Percentiles rank a stretch among this genome's conserved stretches.
Evolutionary conservation across 1,139 yeast genomes (phyloP).

Genomic region (Suhomyces kunorum): DNA sequence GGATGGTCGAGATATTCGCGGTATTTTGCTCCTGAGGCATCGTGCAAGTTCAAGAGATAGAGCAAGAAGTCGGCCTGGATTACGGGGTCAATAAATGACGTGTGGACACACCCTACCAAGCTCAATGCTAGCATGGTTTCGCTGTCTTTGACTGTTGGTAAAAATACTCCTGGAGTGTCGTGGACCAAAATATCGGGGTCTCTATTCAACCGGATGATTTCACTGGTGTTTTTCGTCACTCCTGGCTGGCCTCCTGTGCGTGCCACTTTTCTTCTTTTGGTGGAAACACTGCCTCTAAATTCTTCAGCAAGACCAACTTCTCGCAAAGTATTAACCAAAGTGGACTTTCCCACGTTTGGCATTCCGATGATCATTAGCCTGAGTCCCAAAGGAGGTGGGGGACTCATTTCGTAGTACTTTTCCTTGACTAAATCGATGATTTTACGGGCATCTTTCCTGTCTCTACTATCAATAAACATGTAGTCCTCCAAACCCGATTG

Average conservation of each 20-base stretch:
- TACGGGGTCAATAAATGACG: slow-evolving; percentile 73
- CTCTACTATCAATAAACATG: slow-evolving; percentile 62
- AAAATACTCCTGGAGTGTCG: slow-evolving; percentile 92
- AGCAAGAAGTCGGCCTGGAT: slow-evolving; percentile 85
- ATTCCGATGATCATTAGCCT: slow-evolving; percentile 81
- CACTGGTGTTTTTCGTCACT: slow-evolving; percentile 79
- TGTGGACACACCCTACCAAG: slow-evolving; percentile 76
- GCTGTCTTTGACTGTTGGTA: slow-evolving; percentile 68
- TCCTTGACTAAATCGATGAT: slow-evolving; percentile 53
- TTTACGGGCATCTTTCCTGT: slow-evolving; percentile 49
- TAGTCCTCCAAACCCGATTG: slow-evolving; percentile 49
- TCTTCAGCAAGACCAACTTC: slow-evolving; percentile 46
- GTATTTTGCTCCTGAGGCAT: slow-evolving; percentile 47
- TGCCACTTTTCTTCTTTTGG: slow-evolving; percentile 66
- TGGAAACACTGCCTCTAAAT: slow-evolving; percentile 26
- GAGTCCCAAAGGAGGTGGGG: slow-evolving; percentile 83
- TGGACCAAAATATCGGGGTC: slow-evolving; percentile 71
- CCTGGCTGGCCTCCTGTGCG: slow-evolving; percentile 89
- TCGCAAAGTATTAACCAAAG: slow-evolving; percentile 75
- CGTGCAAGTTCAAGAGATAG: slow-evolving; percentile 68
- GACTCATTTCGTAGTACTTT: slow-evolving; percentile 45
- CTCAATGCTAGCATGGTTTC: slow-evolving; percentile 77
- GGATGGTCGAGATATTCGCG: slow-evolving; percentile 56
- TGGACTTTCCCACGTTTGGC: slow-evolving; percentile 99
- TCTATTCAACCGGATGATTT: slow-evolving; percentile 62